Evolutionary conservation across 768 basidiomycete species (phyloP).

Genomic region (Lactifluus hygrophoroides): DNA sequence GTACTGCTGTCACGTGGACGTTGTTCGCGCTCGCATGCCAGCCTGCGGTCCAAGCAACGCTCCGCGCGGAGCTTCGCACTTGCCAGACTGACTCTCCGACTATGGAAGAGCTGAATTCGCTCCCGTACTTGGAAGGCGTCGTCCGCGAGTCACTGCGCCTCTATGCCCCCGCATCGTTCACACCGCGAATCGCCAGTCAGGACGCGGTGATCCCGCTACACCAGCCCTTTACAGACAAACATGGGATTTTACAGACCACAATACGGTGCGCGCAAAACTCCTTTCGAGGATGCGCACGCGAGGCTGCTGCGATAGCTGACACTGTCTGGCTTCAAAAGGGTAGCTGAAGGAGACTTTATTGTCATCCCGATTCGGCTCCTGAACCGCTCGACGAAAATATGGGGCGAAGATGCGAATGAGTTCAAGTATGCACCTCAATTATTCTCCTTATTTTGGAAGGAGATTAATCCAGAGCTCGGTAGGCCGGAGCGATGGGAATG

Average conservation of each 20-base stretch:
- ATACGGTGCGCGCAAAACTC: constrained; percentile 14
- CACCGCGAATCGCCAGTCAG: constrained; percentile 21
- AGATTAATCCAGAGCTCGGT: background rate
- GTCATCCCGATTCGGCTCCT: constrained; percentile 23
- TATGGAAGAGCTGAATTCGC: constrained; percentile 27
- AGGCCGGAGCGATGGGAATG: constrained; percentile 21
- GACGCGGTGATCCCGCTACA: constrained; percentile 29
- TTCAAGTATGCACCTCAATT: constrained; percentile 18
- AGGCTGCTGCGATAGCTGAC: background rate
- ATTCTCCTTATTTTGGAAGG: background rate
- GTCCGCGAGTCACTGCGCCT: constrained; percentile 27
- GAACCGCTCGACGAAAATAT: constrained; percentile 25
- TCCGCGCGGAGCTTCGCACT: constrained; percentile 28
- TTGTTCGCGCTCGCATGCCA: constrained; percentile 27
- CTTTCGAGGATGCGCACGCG: too few relatives aligned
- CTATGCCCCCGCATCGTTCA: constrained; percentile 22
- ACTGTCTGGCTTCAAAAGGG: background rate
- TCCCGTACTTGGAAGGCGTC: constrained; percentile 29
- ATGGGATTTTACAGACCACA: constrained; percentile 8
- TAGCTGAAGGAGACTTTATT: constrained; percentile 19
- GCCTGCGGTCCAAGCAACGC: constrained; percentile 27
- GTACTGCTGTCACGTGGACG: constrained; percentile 29
- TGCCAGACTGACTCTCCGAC: constrained; percentile 20
- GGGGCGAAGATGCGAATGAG: constrained; percentile 29
- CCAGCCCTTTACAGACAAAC: constrained; percentile 19